These are phyloP conservation scores for Cercospora sp. DNA, from an alignment of 2,329 filamentous ascomycete species.

Conservation along the genomic window DNA sequence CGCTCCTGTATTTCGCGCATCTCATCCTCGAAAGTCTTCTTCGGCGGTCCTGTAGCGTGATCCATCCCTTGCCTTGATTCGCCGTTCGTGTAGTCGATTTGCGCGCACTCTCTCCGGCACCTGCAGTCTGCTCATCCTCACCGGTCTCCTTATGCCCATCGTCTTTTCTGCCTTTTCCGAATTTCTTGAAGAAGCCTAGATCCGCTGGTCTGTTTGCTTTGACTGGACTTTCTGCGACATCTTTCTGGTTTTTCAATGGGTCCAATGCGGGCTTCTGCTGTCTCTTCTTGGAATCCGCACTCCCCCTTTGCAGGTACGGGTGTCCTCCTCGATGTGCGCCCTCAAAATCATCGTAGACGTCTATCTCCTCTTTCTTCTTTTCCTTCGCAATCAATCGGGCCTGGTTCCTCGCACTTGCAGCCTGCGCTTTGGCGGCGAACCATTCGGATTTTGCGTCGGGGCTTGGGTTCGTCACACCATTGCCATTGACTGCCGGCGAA, in stretches of 20 bases:
- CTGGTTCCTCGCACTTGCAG: slow-evolving; percentile 11
- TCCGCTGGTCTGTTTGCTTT: slow-evolving; percentile 9
- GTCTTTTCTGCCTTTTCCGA: slow-evolving; percentile 13
- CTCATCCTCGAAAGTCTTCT: slow-evolving; percentile 39
- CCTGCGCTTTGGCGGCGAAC: slow-evolving; percentile 15
- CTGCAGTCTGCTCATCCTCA: background rate
- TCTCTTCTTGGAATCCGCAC: background rate
- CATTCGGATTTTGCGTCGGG: slow-evolving; percentile 6
- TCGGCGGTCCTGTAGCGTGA: slow-evolving; percentile 25
- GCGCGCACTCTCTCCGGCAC: background rate
- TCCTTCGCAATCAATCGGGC: background rate
- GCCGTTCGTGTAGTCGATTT: background rate
- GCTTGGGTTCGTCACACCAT: background rate
- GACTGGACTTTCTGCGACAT: slow-evolving; percentile 1
- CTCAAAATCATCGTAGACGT: slow-evolving; percentile 49
- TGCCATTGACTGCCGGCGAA: slow-evolving; percentile 12
- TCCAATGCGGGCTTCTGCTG: slow-evolving; percentile 22
- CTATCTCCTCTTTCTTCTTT: slow-evolving; percentile 30
- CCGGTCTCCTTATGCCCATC: background rate
- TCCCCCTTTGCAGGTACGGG: background rate
- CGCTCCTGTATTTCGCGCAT: slow-evolving; percentile 35
- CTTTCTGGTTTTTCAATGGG: slow-evolving; percentile 27
- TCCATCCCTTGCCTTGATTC: slow-evolving; percentile 12
- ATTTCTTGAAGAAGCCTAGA: slow-evolving; percentile 37
- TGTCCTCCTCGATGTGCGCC: slow-evolving; percentile 37